Conservation (phyloP, 2,329 filamentous ascomycete genomes). For the Dactylella cylindrospora region DNA sequence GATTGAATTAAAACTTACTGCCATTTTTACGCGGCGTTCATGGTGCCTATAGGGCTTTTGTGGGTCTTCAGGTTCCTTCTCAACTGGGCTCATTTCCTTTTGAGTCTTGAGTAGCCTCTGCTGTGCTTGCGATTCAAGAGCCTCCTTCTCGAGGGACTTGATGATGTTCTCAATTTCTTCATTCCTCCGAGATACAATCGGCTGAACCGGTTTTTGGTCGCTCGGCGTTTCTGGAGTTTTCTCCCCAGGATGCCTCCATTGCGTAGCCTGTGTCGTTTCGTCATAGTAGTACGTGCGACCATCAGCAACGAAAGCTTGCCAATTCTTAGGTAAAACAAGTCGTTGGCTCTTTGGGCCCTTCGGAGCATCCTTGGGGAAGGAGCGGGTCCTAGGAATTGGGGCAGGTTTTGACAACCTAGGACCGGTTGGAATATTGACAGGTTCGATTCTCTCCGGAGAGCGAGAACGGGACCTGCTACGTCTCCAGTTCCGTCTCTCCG, state of each 20-base stretch:
- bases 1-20: constrained; percentile 20
- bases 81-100: constrained; percentile 12
- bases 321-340: constrained; percentile 16
- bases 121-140: constrained; percentile 6
- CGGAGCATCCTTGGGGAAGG: constrained; percentile 35
- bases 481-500: constrained; percentile 28
- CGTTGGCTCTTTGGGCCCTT: constrained; percentile 21
- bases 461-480: constrained; percentile 35
- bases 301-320: constrained; percentile 22
- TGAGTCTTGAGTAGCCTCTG: constrained; percentile 6
- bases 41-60: constrained; percentile 14
- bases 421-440: constrained; percentile 33
- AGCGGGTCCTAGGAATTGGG: constrained; percentile 24
- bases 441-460: constrained; percentile 27
- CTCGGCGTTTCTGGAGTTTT: constrained; percentile 13
- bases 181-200: constrained; percentile 14
- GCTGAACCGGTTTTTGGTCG: neutral
- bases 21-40: constrained; percentile 33
- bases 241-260: constrained; percentile 33
- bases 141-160: constrained; percentile 11
- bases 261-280: constrained; percentile 7
- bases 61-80: constrained; percentile 30
- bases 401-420: constrained; percentile 25
- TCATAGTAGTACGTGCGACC: constrained; percentile 35
- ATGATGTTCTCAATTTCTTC: constrained; percentile 12